These are phyloP conservation scores for Vaccinium vitisidaea DNA, from an alignment of 148 eudicot species.

Conservation along the genomic window DNA sequence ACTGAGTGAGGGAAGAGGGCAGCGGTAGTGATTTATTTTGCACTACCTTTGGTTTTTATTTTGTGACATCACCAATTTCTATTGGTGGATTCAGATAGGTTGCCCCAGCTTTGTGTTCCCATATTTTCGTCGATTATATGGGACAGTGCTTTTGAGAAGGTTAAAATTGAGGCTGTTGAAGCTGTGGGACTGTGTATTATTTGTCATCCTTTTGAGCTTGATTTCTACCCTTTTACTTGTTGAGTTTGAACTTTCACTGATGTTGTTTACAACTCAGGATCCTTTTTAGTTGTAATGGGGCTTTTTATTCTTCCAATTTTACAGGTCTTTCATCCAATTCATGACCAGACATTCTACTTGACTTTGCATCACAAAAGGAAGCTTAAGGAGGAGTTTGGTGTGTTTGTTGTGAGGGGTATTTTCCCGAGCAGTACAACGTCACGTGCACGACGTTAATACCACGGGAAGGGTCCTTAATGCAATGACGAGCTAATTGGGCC, in stretches of 20 bases:
- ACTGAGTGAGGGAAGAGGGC: too few relatives aligned
- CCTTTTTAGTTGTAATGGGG: neutral
- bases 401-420: too few relatives aligned
- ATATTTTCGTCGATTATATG: neutral
- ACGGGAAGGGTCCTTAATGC: too few relatives aligned
- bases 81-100: neutral
- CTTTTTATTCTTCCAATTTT: neutral
- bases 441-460: too few relatives aligned
- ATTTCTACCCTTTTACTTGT: neutral
- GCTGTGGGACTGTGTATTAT: neutral
- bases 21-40: neutral
- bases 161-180: neutral
- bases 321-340: slow-evolving; percentile 55
- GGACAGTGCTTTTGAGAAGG: neutral
- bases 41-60: neutral
- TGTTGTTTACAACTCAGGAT: neutral
- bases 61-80: neutral
- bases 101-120: neutral
- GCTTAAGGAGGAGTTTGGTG: slow-evolving; percentile 55
- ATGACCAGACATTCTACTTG: slow-evolving; percentile 54
- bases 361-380: slow-evolving; percentile 40
- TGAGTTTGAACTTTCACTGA: neutral
- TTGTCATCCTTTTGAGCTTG: neutral
- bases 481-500: too few relatives aligned
- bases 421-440: too few relatives aligned